Percentiles rank a stretch among this genome's conserved stretches.
Evolutionary conservation across 495 filamentous ascomycete genomes (phyloP).

Genomic region (Sordaria brevicollis): DNA sequence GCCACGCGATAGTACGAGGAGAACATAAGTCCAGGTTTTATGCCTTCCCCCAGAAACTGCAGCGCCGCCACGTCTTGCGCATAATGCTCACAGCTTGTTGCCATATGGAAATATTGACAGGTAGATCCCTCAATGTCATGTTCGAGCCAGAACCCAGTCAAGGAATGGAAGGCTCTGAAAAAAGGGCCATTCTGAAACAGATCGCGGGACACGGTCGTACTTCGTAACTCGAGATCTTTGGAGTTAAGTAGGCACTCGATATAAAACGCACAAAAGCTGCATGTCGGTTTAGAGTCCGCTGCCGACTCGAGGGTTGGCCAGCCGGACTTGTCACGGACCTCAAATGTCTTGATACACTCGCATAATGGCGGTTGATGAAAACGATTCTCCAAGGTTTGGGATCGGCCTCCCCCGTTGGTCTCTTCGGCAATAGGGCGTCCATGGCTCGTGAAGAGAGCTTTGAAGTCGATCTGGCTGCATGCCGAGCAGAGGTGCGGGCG

Average conservation of each 20-base stretch:
- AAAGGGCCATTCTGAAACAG: fast-evolving
- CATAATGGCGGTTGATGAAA: too few relatives aligned
- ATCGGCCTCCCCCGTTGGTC: too few relatives aligned
- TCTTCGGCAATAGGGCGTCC: background rate
- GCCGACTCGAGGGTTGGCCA: background rate
- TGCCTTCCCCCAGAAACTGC: too few relatives aligned
- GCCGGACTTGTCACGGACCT: background rate
- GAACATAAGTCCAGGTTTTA: too few relatives aligned
- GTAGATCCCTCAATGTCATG: background rate
- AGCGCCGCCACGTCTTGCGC: background rate
- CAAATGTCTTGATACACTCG: background rate
- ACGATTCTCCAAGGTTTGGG: too few relatives aligned
- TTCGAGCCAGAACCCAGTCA: background rate
- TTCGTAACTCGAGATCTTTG: background rate
- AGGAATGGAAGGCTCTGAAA: background rate
- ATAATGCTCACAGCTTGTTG: background rate
- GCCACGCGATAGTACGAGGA: too few relatives aligned
- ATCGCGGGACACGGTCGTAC: too few relatives aligned
- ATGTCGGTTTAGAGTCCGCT: background rate
- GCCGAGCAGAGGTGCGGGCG: background rate
- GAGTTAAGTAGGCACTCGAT: background rate
- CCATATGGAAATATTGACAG: too few relatives aligned
- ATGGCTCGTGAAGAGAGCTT: background rate
- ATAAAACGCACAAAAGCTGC: background rate
- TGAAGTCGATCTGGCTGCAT: background rate